Percentiles rank a stretch among this genome's conserved stretches.
Evolutionary conservation across 2,329 filamentous ascomycete genomes (phyloP).

Genomic region (Rhexocercosporidium sp.): DNA sequence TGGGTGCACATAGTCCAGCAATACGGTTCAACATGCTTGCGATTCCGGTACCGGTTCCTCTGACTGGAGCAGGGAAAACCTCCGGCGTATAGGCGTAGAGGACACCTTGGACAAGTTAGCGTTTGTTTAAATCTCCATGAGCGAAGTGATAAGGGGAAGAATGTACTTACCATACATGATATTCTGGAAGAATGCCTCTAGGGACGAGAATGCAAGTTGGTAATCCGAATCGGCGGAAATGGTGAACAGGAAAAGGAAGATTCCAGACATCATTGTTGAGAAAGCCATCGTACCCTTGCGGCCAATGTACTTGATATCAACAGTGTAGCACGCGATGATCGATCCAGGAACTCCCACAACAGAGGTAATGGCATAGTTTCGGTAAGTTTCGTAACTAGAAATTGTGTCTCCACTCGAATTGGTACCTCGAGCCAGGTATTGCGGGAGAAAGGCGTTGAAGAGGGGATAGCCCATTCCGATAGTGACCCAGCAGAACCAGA

Average conservation of each 20-base stretch:
- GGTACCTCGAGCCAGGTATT: conserved; percentile 72
- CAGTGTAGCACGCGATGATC: conserved; percentile 74
- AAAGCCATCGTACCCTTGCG: conserved; percentile 74
- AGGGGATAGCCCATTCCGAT: conserved; percentile 89
- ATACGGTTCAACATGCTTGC: conserved; percentile 73
- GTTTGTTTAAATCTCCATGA: neutral
- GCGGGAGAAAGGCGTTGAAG: conserved; percentile 89
- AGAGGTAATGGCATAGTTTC: conserved; percentile 83
- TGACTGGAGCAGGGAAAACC: conserved; percentile 73
- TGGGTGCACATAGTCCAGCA: conserved; percentile 69
- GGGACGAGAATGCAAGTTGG: conserved; percentile 69
- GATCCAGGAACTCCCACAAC: conserved; percentile 79
- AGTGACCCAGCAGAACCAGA: conserved; percentile 82
- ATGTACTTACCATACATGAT: conserved; percentile 63
- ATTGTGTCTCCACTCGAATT: conserved; percentile 41
- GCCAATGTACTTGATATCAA: conserved; percentile 69
- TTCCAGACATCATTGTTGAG: conserved; percentile 69
- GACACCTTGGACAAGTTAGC: conserved; percentile 53
- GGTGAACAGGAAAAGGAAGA: conserved; percentile 72
- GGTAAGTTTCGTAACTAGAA: conserved; percentile 62
- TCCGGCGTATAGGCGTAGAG: conserved; percentile 80
- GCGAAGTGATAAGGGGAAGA: neutral
- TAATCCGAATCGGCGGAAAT: conserved; percentile 59
- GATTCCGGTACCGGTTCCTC: conserved; percentile 75
- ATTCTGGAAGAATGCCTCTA: conserved; percentile 75